Base-by-base conservation (phyloP, 352 stramenopile genomes). In the Phytophthora hybrid region DNA sequence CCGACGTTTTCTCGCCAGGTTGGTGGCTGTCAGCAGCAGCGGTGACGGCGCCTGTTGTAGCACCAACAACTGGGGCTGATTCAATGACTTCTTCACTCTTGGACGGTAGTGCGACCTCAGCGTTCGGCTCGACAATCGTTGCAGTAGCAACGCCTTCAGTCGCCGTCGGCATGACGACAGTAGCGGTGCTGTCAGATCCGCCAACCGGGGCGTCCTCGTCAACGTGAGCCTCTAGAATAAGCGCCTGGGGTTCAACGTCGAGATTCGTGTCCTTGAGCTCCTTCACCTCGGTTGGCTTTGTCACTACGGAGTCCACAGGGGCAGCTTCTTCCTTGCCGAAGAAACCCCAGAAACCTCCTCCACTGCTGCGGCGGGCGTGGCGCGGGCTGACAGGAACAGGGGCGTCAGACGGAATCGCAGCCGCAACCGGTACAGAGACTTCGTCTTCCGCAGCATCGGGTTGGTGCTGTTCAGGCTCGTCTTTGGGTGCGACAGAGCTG, bases 271-370 rank as follows among this genome's bases (percentile, higher is more conserved):
- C 47, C 2, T 31, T 14, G 19, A 19, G 29, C 47, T 29, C 47
- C 47, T 54, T 19, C 11, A n/a, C 19, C 47, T 31, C 16, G 2
- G n/a, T 13, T 37, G 14, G 53, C 57, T 29, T 56, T 19, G 52
- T 39, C 6, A 14, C 14, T 6, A 58, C 14, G 3, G 21, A 26
- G 10, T 46, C 18, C 26, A 47, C 59, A 11, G 23, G 52, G 26
- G 29, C 31, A 26, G 4, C 32, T 34, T 44, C 41, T 11, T 64
- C 19, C 41, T 70, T 74, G n/a, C 39, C 32, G n/a, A 69, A 78
- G 60, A 78, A 71, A 16, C 63, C 59, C 71, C 71, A 78, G 71
- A 78, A 78, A 11, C 66, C 71, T 21, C 71, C 66, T 51, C 64
- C 59, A 8, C 65, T 78, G 23, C n/a, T 51, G 47, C 53, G 57